A percentile compares a stretch with the other conserved stretches of the same genome.
phyloP scores from a whole-genome alignment of 352 stramenopile genomes.

The Phytophthora tentaculata region DNA sequence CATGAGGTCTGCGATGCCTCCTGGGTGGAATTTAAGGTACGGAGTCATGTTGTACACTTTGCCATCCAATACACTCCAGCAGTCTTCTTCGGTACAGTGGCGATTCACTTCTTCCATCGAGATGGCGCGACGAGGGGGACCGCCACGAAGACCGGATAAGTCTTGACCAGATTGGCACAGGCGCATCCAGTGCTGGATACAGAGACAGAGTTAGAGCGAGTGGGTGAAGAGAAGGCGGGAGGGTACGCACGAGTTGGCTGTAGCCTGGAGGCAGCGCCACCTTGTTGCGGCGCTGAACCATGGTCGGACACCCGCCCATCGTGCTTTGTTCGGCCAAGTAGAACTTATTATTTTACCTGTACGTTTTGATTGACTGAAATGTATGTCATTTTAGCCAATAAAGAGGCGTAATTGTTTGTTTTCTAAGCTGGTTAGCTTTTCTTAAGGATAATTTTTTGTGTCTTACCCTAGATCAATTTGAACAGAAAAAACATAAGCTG shows the following conservation, averaged over 20 bases:
- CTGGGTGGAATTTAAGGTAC: constrained; percentile 98
- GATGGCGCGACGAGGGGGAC: constrained; percentile 62
- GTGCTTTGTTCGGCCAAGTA: background rate
- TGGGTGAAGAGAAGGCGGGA: background rate
- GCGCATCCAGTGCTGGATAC: constrained; percentile 91
- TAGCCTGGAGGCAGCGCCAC: constrained; percentile 89
- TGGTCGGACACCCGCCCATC: constrained; percentile 64
- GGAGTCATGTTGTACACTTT: constrained; percentile 97
- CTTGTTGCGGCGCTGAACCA: constrained; percentile 75
- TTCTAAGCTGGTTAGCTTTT: too few relatives aligned
- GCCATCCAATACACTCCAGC: constrained; percentile 93
- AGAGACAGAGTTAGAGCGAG: constrained; percentile 1
- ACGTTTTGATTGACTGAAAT: too few relatives aligned
- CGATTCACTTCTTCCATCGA: constrained; percentile 84
- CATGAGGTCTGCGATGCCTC: constrained; percentile 94
- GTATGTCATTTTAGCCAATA: too few relatives aligned
- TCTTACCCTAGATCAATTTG: too few relatives aligned
- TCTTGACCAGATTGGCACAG: constrained; percentile 86
- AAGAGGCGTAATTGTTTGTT: too few relatives aligned
- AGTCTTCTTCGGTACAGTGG: constrained; percentile 92
- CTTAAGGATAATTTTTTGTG: too few relatives aligned
- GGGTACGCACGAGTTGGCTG: constrained; percentile 80
- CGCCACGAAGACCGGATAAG: constrained; percentile 78
- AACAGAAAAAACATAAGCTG: too few relatives aligned
- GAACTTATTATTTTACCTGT: too few relatives aligned